Base-by-base conservation (phyloP, 768 basidiomycete genomes). In the Lentinula detonsa region DNA sequence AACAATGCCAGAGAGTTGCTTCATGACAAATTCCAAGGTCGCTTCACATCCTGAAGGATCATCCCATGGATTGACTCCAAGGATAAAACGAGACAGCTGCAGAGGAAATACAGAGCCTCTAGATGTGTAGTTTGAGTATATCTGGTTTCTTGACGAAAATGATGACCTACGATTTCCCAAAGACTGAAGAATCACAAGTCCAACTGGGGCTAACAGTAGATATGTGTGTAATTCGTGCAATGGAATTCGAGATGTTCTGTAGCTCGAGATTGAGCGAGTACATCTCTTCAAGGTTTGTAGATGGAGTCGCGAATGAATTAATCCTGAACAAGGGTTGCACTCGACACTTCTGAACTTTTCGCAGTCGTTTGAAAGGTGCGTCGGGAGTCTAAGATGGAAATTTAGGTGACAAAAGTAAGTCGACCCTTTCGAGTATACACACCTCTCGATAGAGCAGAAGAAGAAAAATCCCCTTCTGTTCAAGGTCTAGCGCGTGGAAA, bases 391-490 rank as follows among this genome's bases (percentile, higher is more conserved):
- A 53, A 49, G 48, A 13, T 39, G 59, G 10, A 56, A 5, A 48
- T 40, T 18, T 54, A 21, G 60, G 64, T 18, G 63, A 21, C 34
- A 52, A 8, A 45, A 31, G 69, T 62, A 61, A 45, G 65, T 61
- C 60, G 16, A 42, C 16, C 13, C 11, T n/a, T 58, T 28, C 1
- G 64, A 46, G 5, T 5, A 35, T 10, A 65, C 71, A 63, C 66
- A 85, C 87, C 73, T 86, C 81, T 65, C 87, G 81, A 73, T 85
- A 91, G 0, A 85, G 78, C 69, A 93, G 82, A 13, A 94, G 71
- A 7, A 91, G 65, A 57, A 75, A 78, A 10, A 93, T 73, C 50
- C 85, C 80, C 40, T 80, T 77, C 43, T 74, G 73, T 28, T 82
- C 85, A 5, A 73, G 60, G 0, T 69, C 65, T 54, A 81, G 76